Base-by-base conservation (phyloP, 108 stramenopile genomes). In the Conticribra guillardii region DNA sequence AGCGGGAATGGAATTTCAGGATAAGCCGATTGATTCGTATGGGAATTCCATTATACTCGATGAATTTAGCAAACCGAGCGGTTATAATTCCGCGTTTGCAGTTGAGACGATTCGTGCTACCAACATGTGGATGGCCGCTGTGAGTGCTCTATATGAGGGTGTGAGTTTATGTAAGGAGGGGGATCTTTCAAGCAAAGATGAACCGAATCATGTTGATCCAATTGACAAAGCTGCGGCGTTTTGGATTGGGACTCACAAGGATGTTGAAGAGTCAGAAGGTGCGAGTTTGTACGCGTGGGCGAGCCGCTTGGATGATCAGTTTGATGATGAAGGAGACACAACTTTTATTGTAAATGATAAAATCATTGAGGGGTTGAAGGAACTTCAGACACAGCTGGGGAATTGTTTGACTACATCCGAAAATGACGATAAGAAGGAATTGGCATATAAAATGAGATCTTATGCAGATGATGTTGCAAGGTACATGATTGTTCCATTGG, bases 101-200 rank as follows among this genome's bases (percentile, higher is more conserved):
- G 69, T 70, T 1, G 65, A 79, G 32, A 66, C 77, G 5, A 61
- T 79, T 2, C 65, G 64, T 18, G 76, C 84, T 11, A 51, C 87
- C 11, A 87, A 73, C 54, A 73, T 94, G 49, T 88, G 89, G 87
- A 94, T 92, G 90, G 85, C 80, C 0, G 74, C 71, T 34, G 82
- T 79, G 0, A 79, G 88, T 67, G 45, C 77, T 17, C 71, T 94
- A 0, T 88, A 87, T 64, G 69, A 87, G 24, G 84, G 72, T 19
- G 46, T 85, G 45, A 45, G 34, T 9, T 34, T 76, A 3, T 94
- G 93, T 73, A 45, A 73, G 5, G 46, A 30, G 19, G 61, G 60
- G 18, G 34, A 24, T 9, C 58, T 60, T 23, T 11, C n/a, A n/a
- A 71, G 64, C 2, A 29, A 51, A 1, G 64, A 72, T 47, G 44